These are phyloP conservation scores for Boletus patriciae DNA, from an alignment of 768 basidiomycete species.

Conservation along the genomic window DNA sequence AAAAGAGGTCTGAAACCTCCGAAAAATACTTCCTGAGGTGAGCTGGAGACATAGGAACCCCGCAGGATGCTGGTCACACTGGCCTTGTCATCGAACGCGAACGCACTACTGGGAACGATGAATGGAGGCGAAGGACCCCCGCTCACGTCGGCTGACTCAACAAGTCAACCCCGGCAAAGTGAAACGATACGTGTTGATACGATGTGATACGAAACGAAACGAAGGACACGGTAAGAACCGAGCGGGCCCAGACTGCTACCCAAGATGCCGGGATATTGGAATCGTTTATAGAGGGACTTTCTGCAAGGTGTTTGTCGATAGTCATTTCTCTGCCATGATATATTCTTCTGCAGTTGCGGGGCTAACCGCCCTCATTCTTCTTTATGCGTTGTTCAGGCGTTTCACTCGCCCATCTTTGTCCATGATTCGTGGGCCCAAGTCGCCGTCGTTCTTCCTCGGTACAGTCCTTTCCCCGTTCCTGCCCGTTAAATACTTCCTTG, in stretches of 20 bases:
- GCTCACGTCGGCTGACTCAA: too few species aligned
- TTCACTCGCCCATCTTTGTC: slow-evolving; percentile 7
- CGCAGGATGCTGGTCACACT: too few species aligned
- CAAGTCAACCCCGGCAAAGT: background rate
- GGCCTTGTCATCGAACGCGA: too few species aligned
- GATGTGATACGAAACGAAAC: background rate
- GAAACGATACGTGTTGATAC: background rate
- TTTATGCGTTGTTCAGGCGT: background rate
- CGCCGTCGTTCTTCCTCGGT: slow-evolving; percentile 19
- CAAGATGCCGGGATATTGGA: background rate
- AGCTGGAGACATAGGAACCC: too few species aligned
- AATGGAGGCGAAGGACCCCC: too few species aligned
- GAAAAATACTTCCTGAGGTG: too few species aligned
- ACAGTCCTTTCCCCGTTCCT: background rate
- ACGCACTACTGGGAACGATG: too few species aligned
- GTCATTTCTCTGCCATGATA: background rate
- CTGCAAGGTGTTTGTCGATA: background rate
- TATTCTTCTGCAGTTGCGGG: background rate
- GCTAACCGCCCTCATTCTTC: background rate
- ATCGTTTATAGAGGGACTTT: background rate
- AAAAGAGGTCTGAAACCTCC: too few species aligned
- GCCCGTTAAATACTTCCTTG: slow-evolving; percentile 10
- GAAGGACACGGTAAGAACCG: background rate
- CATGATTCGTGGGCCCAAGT: slow-evolving; percentile 15
- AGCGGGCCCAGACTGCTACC: too few species aligned